Conservation (phyloP, 805 yeast genomes). For the Pichia thaimueangensis region DNA sequence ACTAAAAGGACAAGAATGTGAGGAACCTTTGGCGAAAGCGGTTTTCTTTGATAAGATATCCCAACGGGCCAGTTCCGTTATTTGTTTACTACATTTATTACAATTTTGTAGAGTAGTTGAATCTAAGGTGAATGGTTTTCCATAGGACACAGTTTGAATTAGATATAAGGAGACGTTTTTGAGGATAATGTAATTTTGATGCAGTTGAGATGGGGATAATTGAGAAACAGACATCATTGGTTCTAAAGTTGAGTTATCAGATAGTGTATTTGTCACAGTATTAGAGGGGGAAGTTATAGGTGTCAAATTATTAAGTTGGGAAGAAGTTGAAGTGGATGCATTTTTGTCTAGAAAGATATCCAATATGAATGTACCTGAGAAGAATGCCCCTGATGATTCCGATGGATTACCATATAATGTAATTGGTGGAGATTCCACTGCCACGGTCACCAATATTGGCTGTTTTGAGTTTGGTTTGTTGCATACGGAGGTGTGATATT, state of each 20-base stretch:
- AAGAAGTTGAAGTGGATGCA: no score
- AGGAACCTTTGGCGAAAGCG: constrained; percentile 51
- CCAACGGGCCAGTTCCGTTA: constrained; percentile 77
- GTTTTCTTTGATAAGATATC: constrained; percentile 60
- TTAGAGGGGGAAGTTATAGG: no score
- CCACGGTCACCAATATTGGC: constrained; percentile 41
- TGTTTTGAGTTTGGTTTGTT: constrained; percentile 22
- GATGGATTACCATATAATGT: constrained; percentile 72
- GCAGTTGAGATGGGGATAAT: constrained; percentile 16
- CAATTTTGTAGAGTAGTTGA: constrained; percentile 47
- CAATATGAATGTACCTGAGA: constrained; percentile 71
- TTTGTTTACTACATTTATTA: constrained; percentile 46
- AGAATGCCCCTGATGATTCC: constrained; percentile 79
- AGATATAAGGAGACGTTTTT: constrained; percentile 57
- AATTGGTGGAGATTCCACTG: constrained; percentile 87
- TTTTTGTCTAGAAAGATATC: constrained; percentile 32
- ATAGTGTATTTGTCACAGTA: background rate
- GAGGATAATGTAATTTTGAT: constrained; percentile 41
- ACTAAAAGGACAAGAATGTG: constrained; percentile 88
- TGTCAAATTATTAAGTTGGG: no score
- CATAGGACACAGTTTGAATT: constrained; percentile 62
- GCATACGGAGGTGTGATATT: constrained; percentile 23
- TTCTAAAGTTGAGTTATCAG: background rate
- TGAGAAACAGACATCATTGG: constrained; percentile 23
- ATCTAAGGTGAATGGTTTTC: constrained; percentile 60